Conservation (phyloP, 2,329 filamentous ascomycete genomes). For the Gaeumannomyces tritici region DNA sequence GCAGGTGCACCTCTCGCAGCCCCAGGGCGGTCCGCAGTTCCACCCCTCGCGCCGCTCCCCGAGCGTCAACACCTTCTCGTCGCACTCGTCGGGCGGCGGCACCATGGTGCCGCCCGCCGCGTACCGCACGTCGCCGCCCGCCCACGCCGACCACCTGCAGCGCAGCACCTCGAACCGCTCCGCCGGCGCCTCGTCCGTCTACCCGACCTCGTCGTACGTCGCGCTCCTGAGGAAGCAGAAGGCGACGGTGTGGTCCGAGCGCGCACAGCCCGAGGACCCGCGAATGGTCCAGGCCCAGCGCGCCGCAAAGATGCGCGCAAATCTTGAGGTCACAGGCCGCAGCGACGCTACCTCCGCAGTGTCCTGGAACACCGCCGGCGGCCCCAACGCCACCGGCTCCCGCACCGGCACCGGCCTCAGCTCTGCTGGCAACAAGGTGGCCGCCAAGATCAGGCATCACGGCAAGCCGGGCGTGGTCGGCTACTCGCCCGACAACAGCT, state of each 20-base stretch:
- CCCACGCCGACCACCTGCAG: constrained; percentile 40
- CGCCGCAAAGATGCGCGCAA: constrained; percentile 78
- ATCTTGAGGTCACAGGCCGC: constrained; percentile 69
- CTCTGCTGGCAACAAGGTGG: constrained; percentile 51
- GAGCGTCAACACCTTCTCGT: constrained; percentile 60
- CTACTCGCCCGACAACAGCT: constrained; percentile 69
- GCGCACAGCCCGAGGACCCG: constrained; percentile 85
- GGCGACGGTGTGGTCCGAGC: constrained; percentile 96
- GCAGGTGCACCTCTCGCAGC: constrained; percentile 18
- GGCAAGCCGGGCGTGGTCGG: constrained; percentile 70
- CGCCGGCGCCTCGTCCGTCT: constrained; percentile 30
- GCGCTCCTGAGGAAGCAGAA: constrained; percentile 95
- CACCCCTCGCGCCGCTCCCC: constrained; percentile 47
- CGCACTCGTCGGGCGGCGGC: constrained; percentile 45
- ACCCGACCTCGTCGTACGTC: constrained; percentile 70
- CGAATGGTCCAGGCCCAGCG: constrained; percentile 73
- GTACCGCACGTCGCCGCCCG: constrained; percentile 44
- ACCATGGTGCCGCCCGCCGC: constrained; percentile 40
- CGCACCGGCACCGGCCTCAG: constrained; percentile 56
- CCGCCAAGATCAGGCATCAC: constrained; percentile 82
- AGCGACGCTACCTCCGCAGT: neutral
- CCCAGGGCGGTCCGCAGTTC: constrained; percentile 17
- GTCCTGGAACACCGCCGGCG: constrained; percentile 6
- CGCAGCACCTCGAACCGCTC: constrained; percentile 78
- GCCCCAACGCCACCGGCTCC: constrained; percentile 22